Evolutionary conservation across 1,139 yeast genomes (phyloP).

Genomic region (Hyphopichia burtonii): DNA sequence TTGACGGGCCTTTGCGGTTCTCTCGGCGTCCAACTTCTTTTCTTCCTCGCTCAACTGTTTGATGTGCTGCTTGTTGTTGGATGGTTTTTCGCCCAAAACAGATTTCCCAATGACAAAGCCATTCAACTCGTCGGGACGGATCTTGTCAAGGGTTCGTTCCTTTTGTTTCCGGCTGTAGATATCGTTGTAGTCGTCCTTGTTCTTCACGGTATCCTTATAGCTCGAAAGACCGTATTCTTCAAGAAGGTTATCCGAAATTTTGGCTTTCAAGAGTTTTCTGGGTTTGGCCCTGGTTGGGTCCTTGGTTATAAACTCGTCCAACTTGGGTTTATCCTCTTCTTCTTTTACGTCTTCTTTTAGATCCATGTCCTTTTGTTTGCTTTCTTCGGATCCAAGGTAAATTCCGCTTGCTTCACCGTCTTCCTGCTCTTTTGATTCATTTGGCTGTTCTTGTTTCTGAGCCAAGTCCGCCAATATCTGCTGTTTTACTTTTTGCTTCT

Average conservation of each 20-base stretch:
- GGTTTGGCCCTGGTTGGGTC: conserved; percentile 21
- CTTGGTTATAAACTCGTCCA: conserved; percentile 27
- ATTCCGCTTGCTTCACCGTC: no score
- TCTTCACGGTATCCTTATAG: conserved; percentile 26
- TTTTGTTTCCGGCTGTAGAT: conserved; percentile 17
- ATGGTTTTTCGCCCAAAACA: conserved; percentile 5
- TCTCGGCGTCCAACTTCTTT: conserved; percentile 19
- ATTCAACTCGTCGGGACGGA: conserved; percentile 28
- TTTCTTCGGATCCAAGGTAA: no score
- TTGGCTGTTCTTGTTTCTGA: conserved; percentile 16
- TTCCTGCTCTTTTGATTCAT: conserved; percentile 9
- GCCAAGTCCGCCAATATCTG: conserved; percentile 34
- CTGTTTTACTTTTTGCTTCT: conserved; percentile 34
- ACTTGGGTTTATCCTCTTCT: conserved; percentile 9
- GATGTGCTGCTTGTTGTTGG: conserved; percentile 8
- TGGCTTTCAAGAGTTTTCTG: conserved; percentile 31
- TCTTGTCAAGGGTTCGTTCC: conserved; percentile 20
- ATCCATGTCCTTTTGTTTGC: neutral
- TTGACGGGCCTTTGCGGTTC: conserved; percentile 26
- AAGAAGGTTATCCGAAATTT: conserved; percentile 32
- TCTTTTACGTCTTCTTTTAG: conserved; percentile 4
- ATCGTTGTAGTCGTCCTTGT: conserved; percentile 30
- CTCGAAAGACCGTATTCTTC: conserved; percentile 42
- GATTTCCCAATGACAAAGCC: conserved; percentile 39
- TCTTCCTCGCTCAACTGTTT: conserved; percentile 28